A percentile compares a stretch with the other conserved stretches of the same genome.
Evolutionary conservation across 1,284 basidiomycete species (phyloP).

Genomic region (Ceratobasidium sp.): DNA sequence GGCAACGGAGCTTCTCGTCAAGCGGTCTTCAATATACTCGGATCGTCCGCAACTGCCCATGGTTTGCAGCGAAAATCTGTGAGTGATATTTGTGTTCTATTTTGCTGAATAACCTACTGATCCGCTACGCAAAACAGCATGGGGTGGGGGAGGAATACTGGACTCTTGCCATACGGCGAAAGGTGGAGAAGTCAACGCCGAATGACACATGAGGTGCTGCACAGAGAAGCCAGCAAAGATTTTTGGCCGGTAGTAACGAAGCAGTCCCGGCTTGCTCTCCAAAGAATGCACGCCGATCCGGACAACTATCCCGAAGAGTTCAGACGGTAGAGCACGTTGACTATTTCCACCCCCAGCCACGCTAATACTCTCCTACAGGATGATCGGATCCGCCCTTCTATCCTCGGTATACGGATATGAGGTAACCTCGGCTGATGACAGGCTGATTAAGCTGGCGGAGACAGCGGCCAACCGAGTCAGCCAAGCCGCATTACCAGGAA

Average conservation of each 20-base stretch:
- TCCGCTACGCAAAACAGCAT: not conserved
- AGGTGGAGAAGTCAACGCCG: slow-evolving; percentile 34
- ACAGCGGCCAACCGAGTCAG: not conserved
- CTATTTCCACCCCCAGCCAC: too few relatives aligned
- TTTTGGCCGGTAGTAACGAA: slow-evolving; percentile 32
- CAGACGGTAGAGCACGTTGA: not conserved
- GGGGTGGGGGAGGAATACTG: slow-evolving; percentile 21
- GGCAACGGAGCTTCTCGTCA: slow-evolving; percentile 47
- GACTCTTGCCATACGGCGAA: slow-evolving; percentile 28
- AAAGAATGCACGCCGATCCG: not conserved
- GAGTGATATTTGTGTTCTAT: not conserved
- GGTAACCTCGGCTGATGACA: slow-evolving; percentile 35
- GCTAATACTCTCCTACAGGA: not conserved
- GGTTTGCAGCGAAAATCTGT: slow-evolving; percentile 24
- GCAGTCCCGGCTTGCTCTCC: slow-evolving; percentile 24
- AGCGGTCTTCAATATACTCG: slow-evolving; percentile 46
- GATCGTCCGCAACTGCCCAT: slow-evolving; percentile 43
- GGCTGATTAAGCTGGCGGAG: slow-evolving; percentile 27
- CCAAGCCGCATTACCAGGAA: slow-evolving; percentile 9
- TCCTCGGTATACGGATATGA: slow-evolving; percentile 39
- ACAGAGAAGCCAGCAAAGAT: slow-evolving; percentile 17
- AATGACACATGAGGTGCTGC: slow-evolving; percentile 20
- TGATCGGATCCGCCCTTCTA: slow-evolving; percentile 8
- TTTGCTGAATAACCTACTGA: not conserved
- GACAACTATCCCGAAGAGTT: slow-evolving; percentile 21